phyloP scores from a whole-genome alignment of 352 stramenopile genomes.

The Phytophthora kernoviae region DNA sequence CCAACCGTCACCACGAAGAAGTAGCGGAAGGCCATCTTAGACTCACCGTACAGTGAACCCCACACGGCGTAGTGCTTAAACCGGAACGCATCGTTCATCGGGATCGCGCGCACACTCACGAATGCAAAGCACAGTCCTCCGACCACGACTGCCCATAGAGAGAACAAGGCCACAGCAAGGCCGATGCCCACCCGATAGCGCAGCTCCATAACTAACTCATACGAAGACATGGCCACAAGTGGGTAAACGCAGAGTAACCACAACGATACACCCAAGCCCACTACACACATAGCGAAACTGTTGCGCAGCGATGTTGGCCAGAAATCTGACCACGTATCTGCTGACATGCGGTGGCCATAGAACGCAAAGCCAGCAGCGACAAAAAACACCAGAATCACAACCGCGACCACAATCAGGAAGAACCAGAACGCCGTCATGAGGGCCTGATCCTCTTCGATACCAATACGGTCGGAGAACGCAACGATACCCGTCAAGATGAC shows the following conservation, averaged over 20 bases:
- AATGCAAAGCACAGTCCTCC: constrained; percentile 48
- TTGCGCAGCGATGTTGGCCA: constrained; percentile 24
- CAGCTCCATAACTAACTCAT: constrained; percentile 73
- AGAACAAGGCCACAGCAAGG: constrained; percentile 51
- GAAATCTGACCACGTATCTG: constrained; percentile 27
- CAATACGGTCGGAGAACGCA: constrained; percentile 68
- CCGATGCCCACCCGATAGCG: constrained; percentile 46
- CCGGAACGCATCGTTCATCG: constrained; percentile 42
- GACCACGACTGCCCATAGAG: constrained; percentile 51
- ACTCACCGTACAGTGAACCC: constrained; percentile 65
- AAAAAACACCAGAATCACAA: constrained; percentile 50
- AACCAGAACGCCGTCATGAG: constrained; percentile 45
- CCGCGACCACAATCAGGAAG: constrained; percentile 47
- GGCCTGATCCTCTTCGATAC: constrained; percentile 55
- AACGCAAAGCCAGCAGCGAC: constrained; percentile 24
- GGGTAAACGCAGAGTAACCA: constrained; percentile 66
- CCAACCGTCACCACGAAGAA: constrained; percentile 62
- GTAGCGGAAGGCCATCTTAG: constrained; percentile 55
- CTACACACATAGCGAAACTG: constrained; percentile 55
- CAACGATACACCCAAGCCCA: constrained; percentile 55
- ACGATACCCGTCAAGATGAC: constrained; percentile 75
- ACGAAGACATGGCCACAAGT: constrained; percentile 57
- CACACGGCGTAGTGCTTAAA: constrained; percentile 58
- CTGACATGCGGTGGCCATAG: constrained; percentile 30
- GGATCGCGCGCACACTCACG: constrained; percentile 44